Evolutionary conservation across 768 basidiomycete genomes (phyloP), one percentile per base, ranked within the genome.

Genomic region (Lentinula guzmanii): DNA sequence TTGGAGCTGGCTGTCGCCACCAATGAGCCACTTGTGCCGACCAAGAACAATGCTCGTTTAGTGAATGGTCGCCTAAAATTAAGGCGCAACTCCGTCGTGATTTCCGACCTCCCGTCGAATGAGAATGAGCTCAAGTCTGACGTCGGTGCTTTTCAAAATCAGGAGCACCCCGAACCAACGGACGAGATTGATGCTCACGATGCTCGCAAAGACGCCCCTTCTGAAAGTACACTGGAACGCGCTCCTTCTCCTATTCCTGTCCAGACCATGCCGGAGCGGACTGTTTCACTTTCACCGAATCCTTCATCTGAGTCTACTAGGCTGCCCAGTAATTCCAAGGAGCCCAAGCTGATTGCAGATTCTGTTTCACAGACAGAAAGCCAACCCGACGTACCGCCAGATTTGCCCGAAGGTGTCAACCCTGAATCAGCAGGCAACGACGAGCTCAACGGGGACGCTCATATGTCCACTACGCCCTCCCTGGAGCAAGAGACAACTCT

Each of bases 1-100:
- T 60, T 82, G 52, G 80, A 82, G 64, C 70, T 70, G 58, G 33
- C 56, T 79, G 21, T 56, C n/a, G 60, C 50, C 18, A 18, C 21
- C 28, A 35, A 60, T n/a, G 45, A 59, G 16, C 46, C 45, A 11
- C 24, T 21, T 11, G 41, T 45, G 28, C 39, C 28, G 28, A 7
- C n/a, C 15, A 52, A 52, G 9, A 11, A 52, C n/a, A 15, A n/a
- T 0, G 1, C 51, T 34, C 34, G 4, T 31, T 4, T n/a, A 16
- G 42, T 31, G 9, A 50, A 50, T 28, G 24, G 48, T 28, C 16
- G 6, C 8, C 2, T 9, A 31, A 50, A 28, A 16, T 2, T 21
- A 24, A 11, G 21, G 4, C 8, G 48, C 24, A 10, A 16, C 31
- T 33, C 31, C 15, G 31, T 34, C 33, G 51, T 35, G 9, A 34